Conservation (phyloP, 2,329 filamentous ascomycete species). For the Bipolaris zeicola region DNA sequence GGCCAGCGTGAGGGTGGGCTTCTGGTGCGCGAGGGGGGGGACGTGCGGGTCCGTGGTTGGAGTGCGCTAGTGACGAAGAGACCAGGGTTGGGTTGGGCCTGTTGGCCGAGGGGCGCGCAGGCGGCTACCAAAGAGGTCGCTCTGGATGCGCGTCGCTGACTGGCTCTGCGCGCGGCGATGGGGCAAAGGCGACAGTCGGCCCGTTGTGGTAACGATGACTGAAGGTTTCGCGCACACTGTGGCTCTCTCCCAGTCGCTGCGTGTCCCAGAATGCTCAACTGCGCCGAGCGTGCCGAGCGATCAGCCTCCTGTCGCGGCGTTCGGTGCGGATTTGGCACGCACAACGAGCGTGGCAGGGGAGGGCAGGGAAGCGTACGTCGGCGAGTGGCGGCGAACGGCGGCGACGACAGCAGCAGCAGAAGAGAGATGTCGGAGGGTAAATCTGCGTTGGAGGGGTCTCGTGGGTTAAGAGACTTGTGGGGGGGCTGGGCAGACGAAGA, state of each 20-base stretch:
- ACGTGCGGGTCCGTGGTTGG: slow-evolving; percentile 25
- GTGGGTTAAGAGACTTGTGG: too few species aligned
- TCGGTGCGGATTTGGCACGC: slow-evolving; percentile 21
- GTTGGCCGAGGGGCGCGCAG: slow-evolving; percentile 29
- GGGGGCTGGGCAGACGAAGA: background rate
- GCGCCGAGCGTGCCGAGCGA: slow-evolving; percentile 45
- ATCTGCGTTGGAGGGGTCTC: too few species aligned
- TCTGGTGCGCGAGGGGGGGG: slow-evolving; percentile 20
- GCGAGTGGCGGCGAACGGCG: too few species aligned
- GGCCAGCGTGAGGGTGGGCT: slow-evolving; percentile 20
- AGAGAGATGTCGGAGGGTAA: too few species aligned
- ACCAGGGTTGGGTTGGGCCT: slow-evolving; percentile 24
- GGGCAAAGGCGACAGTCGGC: slow-evolving; percentile 34
- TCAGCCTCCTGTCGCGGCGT: slow-evolving; percentile 42
- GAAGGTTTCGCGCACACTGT: slow-evolving; percentile 27
- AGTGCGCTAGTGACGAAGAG: slow-evolving; percentile 18
- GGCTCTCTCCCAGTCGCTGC: slow-evolving; percentile 34
- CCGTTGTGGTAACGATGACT: slow-evolving; percentile 38
- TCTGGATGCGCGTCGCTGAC: slow-evolving; percentile 21
- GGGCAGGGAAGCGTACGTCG: background rate
- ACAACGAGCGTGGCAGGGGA: background rate
- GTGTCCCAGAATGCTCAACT: slow-evolving; percentile 32
- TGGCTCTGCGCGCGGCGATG: slow-evolving; percentile 17
- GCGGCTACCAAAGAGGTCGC: slow-evolving; percentile 23
- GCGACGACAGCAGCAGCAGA: too few species aligned